Base-by-base conservation (phyloP, 306 rosid species). In the Cucurbita pepo region DNA sequence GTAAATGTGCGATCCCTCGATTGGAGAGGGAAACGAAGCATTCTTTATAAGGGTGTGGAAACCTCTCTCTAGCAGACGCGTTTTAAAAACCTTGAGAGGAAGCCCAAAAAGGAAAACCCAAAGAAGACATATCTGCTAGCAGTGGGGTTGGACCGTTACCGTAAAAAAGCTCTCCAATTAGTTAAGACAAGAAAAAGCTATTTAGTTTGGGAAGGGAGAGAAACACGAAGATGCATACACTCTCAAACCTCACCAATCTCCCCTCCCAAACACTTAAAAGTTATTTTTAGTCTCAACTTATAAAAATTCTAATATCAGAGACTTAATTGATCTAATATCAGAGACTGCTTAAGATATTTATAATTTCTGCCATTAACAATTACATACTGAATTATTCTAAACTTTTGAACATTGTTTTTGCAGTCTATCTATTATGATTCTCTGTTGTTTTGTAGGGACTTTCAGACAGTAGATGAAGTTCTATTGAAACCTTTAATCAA, bases 401-500 rank as follows among this genome's bases (percentile, higher is more conserved):
- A n/a, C 19, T 34, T 71, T 37, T 14, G 14, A 52, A 15, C 50
- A 53, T 53, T 52, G 16, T 30, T 71, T 71, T 36, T 38, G 45
- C 25, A 70, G 48, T 37, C 18, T 25, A 41, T 21, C 25, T 16
- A 14, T 48, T 22, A 10, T 66, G 69, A 57, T 52, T 74, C 64
- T 65, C 16, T 14, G 76, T 75, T 80, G 59, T 51, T 41, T 75
- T 83, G 71, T 86, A 94, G 99, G 97, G 84, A 89, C 81, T 91
- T 94, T 78, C 74, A 59, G 72, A 65, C 77, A 56, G 80, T 91
- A 79, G 97, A 88, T 18, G 78, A 82, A 73, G 78, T 77, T 76
- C 77, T 94, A 36, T 85, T 91, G 91, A 80, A 81, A 61, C 96
- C 96, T 34, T 80, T 89, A 55, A 83, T 89, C 38, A 82, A 91